A percentile compares a stretch with the other conserved stretches of the same genome.
Conservation (phyloP, 148 eudicot species). For the Nyssa sinensis region DNA sequence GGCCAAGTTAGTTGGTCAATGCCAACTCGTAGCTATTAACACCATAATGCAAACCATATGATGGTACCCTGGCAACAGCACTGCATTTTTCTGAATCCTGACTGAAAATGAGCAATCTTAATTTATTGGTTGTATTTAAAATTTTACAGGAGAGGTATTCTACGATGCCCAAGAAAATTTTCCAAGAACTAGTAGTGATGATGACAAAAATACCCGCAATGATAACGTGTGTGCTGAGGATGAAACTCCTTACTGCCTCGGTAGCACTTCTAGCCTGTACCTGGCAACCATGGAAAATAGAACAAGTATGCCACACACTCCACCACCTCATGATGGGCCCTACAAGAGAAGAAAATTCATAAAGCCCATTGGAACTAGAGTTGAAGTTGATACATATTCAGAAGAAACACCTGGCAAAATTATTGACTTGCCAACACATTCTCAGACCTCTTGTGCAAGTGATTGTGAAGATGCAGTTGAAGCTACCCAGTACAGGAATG, state of each 20-base stretch:
- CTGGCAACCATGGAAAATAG: conserved; percentile 27
- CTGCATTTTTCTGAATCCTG: neutral
- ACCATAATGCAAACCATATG: neutral
- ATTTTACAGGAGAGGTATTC: conserved; percentile 66
- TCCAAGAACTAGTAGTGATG: conserved; percentile 26
- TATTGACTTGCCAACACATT: conserved; percentile 40
- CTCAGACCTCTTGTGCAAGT: conserved; percentile 34
- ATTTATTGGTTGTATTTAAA: conserved; percentile 9
- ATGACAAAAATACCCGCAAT: conserved; percentile 32
- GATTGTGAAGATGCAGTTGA: conserved; percentile 53
- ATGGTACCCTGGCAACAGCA: neutral
- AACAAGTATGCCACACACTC: conserved; percentile 40
- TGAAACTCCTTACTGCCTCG: conserved; percentile 37
- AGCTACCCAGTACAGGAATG: conserved; percentile 71
- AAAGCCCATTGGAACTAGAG: conserved; percentile 35
- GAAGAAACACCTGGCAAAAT: conserved; percentile 36
- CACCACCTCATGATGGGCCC: conserved; percentile 69
- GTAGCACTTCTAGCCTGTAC: conserved; percentile 30
- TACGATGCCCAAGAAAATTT: conserved; percentile 69
- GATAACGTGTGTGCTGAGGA: conserved; percentile 32
- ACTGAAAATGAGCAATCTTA: neutral
- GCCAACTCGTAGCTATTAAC: neutral
- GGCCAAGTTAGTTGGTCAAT: neutral
- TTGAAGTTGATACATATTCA: conserved; percentile 36
- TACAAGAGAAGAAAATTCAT: conserved; percentile 81